Conservation (phyloP, 2,329 filamentous ascomycete genomes). For the Ophiocordyceps camponoti-leonardi region DNA sequence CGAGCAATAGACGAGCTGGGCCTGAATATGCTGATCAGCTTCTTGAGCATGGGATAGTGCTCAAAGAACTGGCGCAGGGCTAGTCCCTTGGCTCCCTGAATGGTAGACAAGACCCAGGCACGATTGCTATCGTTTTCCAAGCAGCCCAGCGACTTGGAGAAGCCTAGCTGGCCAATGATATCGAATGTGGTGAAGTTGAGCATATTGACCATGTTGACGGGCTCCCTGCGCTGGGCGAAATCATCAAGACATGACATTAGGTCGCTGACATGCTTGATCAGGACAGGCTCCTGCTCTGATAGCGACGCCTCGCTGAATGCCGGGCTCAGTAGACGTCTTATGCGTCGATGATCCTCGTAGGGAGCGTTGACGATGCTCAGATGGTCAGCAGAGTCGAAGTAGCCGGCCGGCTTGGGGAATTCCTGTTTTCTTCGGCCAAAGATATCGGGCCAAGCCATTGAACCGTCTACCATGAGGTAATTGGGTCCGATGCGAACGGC, state of each 20-base stretch:
- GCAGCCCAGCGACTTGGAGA: conserved; percentile 22
- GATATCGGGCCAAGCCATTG: conserved; percentile 16
- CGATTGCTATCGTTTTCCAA: conserved; percentile 12
- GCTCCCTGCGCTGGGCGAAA: conserved; percentile 2
- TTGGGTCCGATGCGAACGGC: conserved; percentile 23
- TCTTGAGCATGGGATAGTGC: not conserved
- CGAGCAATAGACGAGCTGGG: not conserved
- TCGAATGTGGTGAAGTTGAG: conserved; percentile 21
- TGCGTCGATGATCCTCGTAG: conserved; percentile 2
- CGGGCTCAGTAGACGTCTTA: conserved; percentile 9
- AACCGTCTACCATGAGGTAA: conserved; percentile 17
- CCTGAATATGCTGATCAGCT: not conserved
- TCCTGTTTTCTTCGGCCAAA: conserved; percentile 9
- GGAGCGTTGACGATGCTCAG: conserved; percentile 3
- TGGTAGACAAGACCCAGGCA: conserved; percentile 9
- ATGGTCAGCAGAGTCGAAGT: conserved; percentile 1
- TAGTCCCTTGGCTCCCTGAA: conserved; percentile 2
- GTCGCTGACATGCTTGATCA: conserved; percentile 10
- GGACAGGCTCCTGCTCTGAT: conserved; percentile 11
- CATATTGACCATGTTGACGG: conserved; percentile 14
- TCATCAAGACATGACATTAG: conserved; percentile 7
- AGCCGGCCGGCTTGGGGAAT: conserved; percentile 1
- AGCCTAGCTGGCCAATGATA: conserved; percentile 21
- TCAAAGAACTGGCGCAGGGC: conserved; percentile 3
- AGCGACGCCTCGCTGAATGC: conserved; percentile 14